These are phyloP conservation scores for Apiotrichum porosum DNA, from an alignment of 1,284 basidiomycete genomes.

Conservation along the genomic window DNA sequence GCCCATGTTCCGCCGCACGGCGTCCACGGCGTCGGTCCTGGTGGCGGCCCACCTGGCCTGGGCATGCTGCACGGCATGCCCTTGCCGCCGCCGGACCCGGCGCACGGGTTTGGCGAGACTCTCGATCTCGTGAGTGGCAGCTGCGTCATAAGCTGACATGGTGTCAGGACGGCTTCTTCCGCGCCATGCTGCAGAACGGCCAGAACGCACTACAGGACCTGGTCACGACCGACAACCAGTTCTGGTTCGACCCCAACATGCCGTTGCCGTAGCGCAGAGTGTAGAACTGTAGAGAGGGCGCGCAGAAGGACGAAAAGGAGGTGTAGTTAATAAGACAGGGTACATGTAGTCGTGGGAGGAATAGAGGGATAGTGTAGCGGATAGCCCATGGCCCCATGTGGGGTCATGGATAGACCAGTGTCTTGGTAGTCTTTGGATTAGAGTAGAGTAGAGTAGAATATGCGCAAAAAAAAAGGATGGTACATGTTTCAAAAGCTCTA, in stretches of 20 bases:
- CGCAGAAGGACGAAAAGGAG: no score
- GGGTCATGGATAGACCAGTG: no score
- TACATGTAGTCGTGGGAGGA: no score
- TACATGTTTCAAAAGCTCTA: no score
- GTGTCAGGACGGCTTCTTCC: conserved; percentile 11
- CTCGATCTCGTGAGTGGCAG: conserved; percentile 3
- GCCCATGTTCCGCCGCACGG: background rate
- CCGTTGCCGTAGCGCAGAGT: background rate
- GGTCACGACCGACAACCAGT: background rate
- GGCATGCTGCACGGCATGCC: no score
- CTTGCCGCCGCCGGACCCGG: background rate
- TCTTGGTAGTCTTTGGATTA: background rate
- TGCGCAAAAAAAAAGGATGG: background rate
- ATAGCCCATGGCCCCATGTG: no score
- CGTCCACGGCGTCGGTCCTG: background rate
- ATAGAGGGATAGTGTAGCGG: background rate
- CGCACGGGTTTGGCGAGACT: background rate
- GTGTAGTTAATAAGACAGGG: no score
- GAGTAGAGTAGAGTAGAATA: no score
- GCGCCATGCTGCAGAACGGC: conserved; percentile 6
- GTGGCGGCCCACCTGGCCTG: no score
- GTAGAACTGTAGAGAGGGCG: background rate
- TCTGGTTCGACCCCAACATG: conserved; percentile 8
- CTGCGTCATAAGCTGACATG: background rate
- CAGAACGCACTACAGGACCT: background rate